Percentiles rank a stretch among this genome's conserved stretches.
phyloP scores from a whole-genome alignment of 257 asterid species.

The Ehretia macrophylla region DNA sequence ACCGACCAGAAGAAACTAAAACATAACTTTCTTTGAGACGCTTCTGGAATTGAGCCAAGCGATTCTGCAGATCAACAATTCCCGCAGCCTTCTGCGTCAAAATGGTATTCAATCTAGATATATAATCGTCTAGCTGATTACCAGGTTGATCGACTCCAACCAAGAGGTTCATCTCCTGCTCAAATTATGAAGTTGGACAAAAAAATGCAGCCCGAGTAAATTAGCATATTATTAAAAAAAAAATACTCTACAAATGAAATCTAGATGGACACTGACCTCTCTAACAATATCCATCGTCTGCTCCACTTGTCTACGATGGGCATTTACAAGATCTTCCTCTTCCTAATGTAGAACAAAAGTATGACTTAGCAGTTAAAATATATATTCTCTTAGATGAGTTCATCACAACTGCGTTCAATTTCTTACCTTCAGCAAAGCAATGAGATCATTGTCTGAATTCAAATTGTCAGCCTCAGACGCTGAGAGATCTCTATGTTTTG shows the following conservation, averaged over 20 bases:
- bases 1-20: conserved; percentile 16
- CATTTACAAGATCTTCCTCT: conserved; percentile 75
- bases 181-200: not conserved
- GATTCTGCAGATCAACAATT: conserved; percentile 27
- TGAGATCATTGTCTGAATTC: conserved; percentile 20
- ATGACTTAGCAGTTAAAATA: not conserved
- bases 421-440: conserved; percentile 27
- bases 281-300: conserved; percentile 80
- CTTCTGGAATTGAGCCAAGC: conserved; percentile 25
- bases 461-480: conserved; percentile 13
- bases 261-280: conserved; percentile 12
- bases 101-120: conserved; percentile 21
- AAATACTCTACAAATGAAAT: not conserved
- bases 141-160: conserved; percentile 35
- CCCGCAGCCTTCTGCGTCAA: conserved; percentile 35
- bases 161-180: conserved; percentile 35
- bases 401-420: not conserved
- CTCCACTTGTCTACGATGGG: conserved; percentile 87
- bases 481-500: conserved; percentile 4
- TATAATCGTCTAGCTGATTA: conserved; percentile 30
- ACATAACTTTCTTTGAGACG: conserved; percentile 23
- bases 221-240: not conserved
- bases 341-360: conserved; percentile 18
- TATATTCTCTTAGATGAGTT: not conserved
- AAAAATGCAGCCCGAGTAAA: not conserved